Base-by-base conservation (phyloP, 306 rosid genomes). In the Pterocarpus santalinus region DNA sequence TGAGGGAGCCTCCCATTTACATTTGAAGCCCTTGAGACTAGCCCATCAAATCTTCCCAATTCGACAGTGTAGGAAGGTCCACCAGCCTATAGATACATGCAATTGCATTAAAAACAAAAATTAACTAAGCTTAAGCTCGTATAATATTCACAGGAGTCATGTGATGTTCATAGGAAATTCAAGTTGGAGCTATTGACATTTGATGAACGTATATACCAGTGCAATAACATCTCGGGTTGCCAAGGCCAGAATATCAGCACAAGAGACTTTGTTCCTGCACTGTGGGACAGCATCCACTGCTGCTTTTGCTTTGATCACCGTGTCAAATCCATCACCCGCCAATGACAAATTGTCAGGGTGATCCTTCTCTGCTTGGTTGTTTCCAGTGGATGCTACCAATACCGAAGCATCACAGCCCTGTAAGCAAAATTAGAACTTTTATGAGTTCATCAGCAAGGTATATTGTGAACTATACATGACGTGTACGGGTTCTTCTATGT, bases 241-340 rank as follows among this genome's bases (percentile, higher is more conserved):
- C 65, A 93, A 14, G 55, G 97, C 94, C 0, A 93, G 91, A 83
- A 93, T 91, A 83, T 93, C 97, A 51, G 97, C 97, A 55, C 97
- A 93, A 0, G 97, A 93, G 60, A 93, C 96, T 76, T 90, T 90
- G 84, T 91, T 91, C 61, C 28, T 77, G 87, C 97, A 93, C 44
- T 80, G 86, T 0, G 91, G 82, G 4, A 84, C 87, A 3, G 93
- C 92, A 39, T 93, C 97, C 39, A 93, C 78, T 2, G 96, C 97
- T 5, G 87, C 94, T 68, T 93, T 93, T 51, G 97, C 97, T 73
- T 90, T 91, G n/a, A 87, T 89, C 80, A 93, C 97, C 0, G 97
- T 90, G 81, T 93, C 97, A 14, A 93, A 91, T 9, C 97, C 97
- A 72, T 93, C 97, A 69, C 97, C 97, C 0, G 97, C 97, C 65